Evolutionary conservation across 78 protist species (phyloP).

Genomic region (Ministeria vibrans): DNA sequence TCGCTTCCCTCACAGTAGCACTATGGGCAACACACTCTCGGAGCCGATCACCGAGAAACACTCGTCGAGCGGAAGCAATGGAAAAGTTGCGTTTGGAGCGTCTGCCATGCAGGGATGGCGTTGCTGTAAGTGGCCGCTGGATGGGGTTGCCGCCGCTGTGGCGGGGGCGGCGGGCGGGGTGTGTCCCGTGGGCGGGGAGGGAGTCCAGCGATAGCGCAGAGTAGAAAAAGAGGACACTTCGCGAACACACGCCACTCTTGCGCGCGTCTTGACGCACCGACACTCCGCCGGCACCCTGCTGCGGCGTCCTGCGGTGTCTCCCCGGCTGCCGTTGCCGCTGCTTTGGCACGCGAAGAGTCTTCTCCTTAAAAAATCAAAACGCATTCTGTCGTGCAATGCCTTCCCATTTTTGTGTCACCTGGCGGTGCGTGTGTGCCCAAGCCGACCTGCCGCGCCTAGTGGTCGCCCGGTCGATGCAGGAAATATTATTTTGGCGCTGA

Average conservation of each 20-base stretch:
- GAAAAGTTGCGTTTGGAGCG: not conserved
- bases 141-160: not conserved
- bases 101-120: slow-evolving; percentile 37
- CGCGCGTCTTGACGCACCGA: not conserved
- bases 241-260: too few species aligned
- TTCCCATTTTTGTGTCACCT: not conserved
- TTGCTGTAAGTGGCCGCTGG: not conserved
- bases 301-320: not conserved
- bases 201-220: not conserved
- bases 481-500: not conserved
- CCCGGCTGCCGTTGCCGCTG: not conserved
- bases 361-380: too few species aligned
- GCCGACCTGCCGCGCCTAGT: not conserved
- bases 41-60: slow-evolving; percentile 25
- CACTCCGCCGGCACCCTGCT: not conserved
- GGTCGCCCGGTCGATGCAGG: not conserved
- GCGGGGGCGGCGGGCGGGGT: too few species aligned
- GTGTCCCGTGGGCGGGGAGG: not conserved
- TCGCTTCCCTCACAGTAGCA: too few species aligned
- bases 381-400: not conserved
- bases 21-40: slow-evolving; percentile 28
- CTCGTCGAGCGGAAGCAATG: not conserved
- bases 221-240: too few species aligned
- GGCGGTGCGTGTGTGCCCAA: not conserved
- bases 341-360: not conserved